phyloP scores from a whole-genome alignment of 257 asterid genomes.

The Lantana camara region DNA sequence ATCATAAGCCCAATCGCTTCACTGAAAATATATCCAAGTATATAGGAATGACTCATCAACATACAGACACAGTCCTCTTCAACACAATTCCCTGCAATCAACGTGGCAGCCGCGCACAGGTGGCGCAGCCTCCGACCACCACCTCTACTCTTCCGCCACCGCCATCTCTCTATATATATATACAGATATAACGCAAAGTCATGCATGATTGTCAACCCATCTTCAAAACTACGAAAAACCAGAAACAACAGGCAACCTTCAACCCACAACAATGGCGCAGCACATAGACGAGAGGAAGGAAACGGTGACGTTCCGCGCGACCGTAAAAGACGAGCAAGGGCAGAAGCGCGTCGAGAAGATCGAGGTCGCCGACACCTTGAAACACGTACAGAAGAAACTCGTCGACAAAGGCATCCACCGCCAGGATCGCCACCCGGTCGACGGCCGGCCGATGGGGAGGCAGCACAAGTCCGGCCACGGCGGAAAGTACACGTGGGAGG shows the following conservation, averaged over 20 bases:
- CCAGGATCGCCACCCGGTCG: slow-evolving; percentile 51
- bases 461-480: slow-evolving; percentile 56
- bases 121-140: background rate
- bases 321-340: slow-evolving; percentile 42
- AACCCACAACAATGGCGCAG: slow-evolving; percentile 22
- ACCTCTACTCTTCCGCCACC: background rate
- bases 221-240: too few relatives aligned
- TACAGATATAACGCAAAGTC: too few relatives aligned
- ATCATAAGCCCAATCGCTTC: too few relatives aligned
- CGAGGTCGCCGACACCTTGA: slow-evolving; percentile 29
- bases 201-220: too few relatives aligned
- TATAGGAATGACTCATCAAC: too few relatives aligned
- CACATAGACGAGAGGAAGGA: slow-evolving; percentile 35
- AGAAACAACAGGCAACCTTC: too few relatives aligned
- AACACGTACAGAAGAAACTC: slow-evolving; percentile 46
- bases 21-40: too few relatives aligned
- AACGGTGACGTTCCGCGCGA: slow-evolving; percentile 42
- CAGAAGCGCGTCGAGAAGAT: slow-evolving; percentile 43
- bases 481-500: slow-evolving; percentile 72
- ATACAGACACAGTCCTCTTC: too few relatives aligned
- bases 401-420: slow-evolving; percentile 55
- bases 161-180: too few relatives aligned
- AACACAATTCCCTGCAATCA: background rate
- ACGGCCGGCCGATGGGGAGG: slow-evolving; percentile 36
- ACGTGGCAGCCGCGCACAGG: background rate